These are phyloP conservation scores for Axilococcus clingmanii DNA, from an alignment of 139 green algal genomes.

Conservation along the genomic window DNA sequence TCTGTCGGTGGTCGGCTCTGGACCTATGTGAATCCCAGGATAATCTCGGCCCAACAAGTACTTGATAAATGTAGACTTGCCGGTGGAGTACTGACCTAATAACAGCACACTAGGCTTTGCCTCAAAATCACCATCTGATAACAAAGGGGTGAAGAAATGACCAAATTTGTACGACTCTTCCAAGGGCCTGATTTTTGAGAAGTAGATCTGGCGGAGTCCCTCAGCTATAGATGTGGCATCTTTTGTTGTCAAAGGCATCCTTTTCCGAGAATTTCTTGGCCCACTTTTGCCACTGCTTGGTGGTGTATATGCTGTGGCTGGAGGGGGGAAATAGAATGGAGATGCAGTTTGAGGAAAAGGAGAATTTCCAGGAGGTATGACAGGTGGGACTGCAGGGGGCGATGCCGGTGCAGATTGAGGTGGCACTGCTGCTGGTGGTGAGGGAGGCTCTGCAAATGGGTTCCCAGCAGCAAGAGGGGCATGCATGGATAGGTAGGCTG, in stretches of 20 bases:
- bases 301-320: too few relatives aligned
- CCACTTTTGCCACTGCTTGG: too few relatives aligned
- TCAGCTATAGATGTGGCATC: slow-evolving; percentile 79
- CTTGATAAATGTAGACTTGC: slow-evolving; percentile 98
- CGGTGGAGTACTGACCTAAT: slow-evolving; percentile 93
- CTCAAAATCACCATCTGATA: slow-evolving; percentile 87
- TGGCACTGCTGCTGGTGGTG: too few relatives aligned
- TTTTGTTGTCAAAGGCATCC: slow-evolving; percentile 35
- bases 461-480: too few relatives aligned
- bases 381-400: too few relatives aligned
- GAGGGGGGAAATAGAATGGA: too few relatives aligned
- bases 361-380: too few relatives aligned
- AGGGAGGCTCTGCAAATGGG: too few relatives aligned
- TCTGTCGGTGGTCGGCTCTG: slow-evolving; percentile 94
- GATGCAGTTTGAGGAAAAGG: too few relatives aligned
- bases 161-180: slow-evolving; percentile 90
- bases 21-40: slow-evolving; percentile 88
- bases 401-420: too few relatives aligned
- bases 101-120: slow-evolving; percentile 94
- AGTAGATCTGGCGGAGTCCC: slow-evolving; percentile 88
- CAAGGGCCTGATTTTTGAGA: slow-evolving; percentile 78
- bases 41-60: slow-evolving; percentile 85
- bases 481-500: too few relatives aligned
- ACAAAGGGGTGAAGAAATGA: slow-evolving; percentile 76
- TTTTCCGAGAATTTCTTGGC: too few relatives aligned